Evolutionary conservation across 805 yeast species (phyloP).

Genomic region (Candida namnaoensis): DNA sequence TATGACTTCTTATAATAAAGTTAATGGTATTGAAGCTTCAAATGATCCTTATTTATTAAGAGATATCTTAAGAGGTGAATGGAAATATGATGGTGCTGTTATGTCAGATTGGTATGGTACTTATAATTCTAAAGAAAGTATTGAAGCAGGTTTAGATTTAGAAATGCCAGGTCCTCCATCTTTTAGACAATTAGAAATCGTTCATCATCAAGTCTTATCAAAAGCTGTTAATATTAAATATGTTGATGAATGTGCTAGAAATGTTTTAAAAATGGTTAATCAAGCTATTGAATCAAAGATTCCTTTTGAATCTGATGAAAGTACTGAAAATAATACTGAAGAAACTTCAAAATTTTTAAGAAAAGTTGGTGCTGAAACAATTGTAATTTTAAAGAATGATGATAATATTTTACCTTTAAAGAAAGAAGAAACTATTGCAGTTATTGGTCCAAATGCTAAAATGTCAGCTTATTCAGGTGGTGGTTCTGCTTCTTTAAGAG

Average conservation of each 20-base stretch:
- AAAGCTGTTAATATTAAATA: constrained; percentile 28
- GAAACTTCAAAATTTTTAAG: constrained; percentile 35
- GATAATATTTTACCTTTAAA: constrained; percentile 35
- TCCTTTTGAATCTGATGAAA: constrained; percentile 12
- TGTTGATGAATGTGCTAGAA: constrained; percentile 40
- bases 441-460: constrained; percentile 56
- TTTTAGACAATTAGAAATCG: constrained; percentile 28
- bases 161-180: constrained; percentile 63
- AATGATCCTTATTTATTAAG: constrained; percentile 33
- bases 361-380: constrained; percentile 38
- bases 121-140: constrained; percentile 34
- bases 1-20: constrained; percentile 58
- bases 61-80: constrained; percentile 42
- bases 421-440: constrained; percentile 33
- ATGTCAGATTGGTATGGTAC: constrained; percentile 64
- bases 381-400: constrained; percentile 51
- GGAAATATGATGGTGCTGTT: constrained; percentile 46
- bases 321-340: constrained; percentile 31
- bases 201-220: constrained; percentile 32
- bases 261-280: constrained; percentile 40
- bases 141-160: constrained; percentile 49
- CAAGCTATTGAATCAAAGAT: constrained; percentile 31
- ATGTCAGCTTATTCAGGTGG: constrained; percentile 46
- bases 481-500: constrained; percentile 47
- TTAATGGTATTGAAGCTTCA: constrained; percentile 52